Percentiles rank a stretch among this genome's conserved stretches.
These are phyloP conservation scores for Samsoniella hepiali DNA, from an alignment of 2,329 filamentous ascomycete genomes.

Conservation along the genomic window DNA sequence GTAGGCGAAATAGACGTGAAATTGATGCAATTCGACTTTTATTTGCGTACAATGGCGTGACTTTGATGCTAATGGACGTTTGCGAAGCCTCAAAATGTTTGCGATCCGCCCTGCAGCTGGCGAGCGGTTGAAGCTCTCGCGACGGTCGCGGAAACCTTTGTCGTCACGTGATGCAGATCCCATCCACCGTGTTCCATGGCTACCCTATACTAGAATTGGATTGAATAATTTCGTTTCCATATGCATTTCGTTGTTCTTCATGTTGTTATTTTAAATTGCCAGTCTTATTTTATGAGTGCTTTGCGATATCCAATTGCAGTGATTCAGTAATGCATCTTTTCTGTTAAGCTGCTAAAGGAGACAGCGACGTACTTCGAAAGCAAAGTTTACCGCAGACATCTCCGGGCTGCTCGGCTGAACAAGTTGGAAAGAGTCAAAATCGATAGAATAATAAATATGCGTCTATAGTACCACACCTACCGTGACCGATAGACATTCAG, in stretches of 20 bases:
- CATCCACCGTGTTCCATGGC: background rate
- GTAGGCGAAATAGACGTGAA: conserved; percentile 7
- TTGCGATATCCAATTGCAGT: too few species aligned
- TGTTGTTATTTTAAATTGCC: background rate
- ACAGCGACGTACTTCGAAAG: too few species aligned
- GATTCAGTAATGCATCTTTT: background rate
- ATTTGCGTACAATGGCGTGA: background rate
- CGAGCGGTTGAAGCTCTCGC: conserved; percentile 24
- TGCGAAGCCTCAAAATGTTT: conserved; percentile 33
- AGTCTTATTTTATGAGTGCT: background rate
- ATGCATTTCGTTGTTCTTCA: background rate
- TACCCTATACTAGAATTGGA: background rate
- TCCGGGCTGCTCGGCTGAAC: too few species aligned
- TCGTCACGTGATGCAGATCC: conserved; percentile 28
- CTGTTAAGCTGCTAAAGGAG: too few species aligned
- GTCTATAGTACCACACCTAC: background rate
- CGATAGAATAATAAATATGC: background rate
- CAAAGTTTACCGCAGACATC: too few species aligned
- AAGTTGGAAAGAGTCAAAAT: background rate
- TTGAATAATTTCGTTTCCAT: background rate
- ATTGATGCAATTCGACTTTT: background rate
- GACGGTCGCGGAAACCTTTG: conserved; percentile 27
- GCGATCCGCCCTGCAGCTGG: conserved; percentile 29
- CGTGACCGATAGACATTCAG: conserved; percentile 18
- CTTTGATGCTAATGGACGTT: conserved; percentile 10